phyloP scores from a whole-genome alignment of 2,329 filamentous ascomycete genomes.

The Trichoderma sp. region DNA sequence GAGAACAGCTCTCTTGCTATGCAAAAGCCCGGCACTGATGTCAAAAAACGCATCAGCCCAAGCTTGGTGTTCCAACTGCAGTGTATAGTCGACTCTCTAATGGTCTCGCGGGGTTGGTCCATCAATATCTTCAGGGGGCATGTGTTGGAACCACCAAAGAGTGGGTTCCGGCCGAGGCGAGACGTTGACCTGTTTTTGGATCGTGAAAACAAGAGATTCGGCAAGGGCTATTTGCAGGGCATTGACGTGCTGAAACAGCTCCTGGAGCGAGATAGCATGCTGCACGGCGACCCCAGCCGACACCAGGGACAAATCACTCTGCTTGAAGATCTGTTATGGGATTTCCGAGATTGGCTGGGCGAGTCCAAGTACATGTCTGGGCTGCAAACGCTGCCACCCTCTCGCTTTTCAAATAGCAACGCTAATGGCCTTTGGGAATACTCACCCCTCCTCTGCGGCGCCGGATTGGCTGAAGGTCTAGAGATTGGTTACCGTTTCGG shows the following conservation, averaged over 20 bases:
- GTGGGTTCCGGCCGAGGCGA: constrained; percentile 43
- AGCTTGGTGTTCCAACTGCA: constrained; percentile 56
- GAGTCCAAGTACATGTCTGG: constrained; percentile 31
- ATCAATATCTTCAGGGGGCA: constrained; percentile 41
- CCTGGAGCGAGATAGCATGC: constrained; percentile 13
- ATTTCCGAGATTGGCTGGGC: constrained; percentile 32
- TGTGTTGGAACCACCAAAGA: constrained; percentile 41
- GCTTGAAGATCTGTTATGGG: constrained; percentile 21
- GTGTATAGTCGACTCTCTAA: constrained; percentile 54
- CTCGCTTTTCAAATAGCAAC: constrained; percentile 47
- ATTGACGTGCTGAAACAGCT: constrained; percentile 5
- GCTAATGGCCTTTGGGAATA: constrained; percentile 53
- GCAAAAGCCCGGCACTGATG: constrained; percentile 46
- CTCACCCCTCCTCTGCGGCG: constrained; percentile 54
- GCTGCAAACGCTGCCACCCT: constrained; percentile 41
- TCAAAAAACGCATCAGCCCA: constrained; percentile 49
- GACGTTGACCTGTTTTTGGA: constrained; percentile 52
- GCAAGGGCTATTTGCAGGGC: constrained; percentile 28
- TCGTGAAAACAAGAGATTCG: constrained; percentile 38
- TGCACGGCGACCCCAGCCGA: neutral
- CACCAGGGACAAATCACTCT: neutral
- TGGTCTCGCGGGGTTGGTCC: constrained; percentile 50
- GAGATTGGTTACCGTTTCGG: constrained; percentile 44
- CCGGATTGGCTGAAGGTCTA: constrained; percentile 49
- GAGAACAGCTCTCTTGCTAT: constrained; percentile 50